Base-by-base conservation (phyloP, 345 rosid species). In the Salix purpurea region DNA sequence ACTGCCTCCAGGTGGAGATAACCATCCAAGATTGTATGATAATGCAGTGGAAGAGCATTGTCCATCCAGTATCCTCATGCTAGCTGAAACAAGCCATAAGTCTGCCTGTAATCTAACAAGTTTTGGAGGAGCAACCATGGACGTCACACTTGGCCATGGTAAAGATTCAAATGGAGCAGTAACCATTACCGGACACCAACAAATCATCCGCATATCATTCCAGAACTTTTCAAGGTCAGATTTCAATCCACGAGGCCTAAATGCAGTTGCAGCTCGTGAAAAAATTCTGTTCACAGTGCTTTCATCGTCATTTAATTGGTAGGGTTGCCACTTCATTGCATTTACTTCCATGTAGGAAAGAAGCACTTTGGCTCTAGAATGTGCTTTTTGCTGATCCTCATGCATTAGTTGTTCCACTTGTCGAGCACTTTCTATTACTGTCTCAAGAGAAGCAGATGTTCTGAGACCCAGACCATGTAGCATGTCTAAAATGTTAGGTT, bases 111-210 rank as follows among this genome's bases (percentile, higher is more conserved):
- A 80, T 69, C 98, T 89, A 71, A 92, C 98, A 86, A 90, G 91
- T 91, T 90, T 92, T 18, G 98, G 98, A 39, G 98, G 98, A 82
- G 98, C 98, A 84, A 92, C 91, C 62, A 79, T 82, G 77, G 98
- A 89, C 72, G 93, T 86, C 71, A 88, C 97, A 73, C 83, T 83
- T 71, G 97, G 97, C 98, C 98, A 94, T 64, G 98, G 98, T 78
- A 94, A 83, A 84, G 80, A 75, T 73, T 89, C 80, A 86, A 89
- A 92, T 78, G 98, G 98, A 74, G 97, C 87, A 82, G 88, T 84
- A 78, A 87, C 92, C 86, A 92, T 82, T 69, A 94, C 98, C 16
- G 98, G 98, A 82, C 98, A 94, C 98, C 98, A 94, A 86, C 91
- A 90, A 76, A 92, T 91, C 90, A 90, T 83, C 74, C 85, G 89